These are phyloP conservation scores for Immersiporthe knoxdaviesiana DNA, from an alignment of 2,329 filamentous ascomycete species.

Conservation along the genomic window DNA sequence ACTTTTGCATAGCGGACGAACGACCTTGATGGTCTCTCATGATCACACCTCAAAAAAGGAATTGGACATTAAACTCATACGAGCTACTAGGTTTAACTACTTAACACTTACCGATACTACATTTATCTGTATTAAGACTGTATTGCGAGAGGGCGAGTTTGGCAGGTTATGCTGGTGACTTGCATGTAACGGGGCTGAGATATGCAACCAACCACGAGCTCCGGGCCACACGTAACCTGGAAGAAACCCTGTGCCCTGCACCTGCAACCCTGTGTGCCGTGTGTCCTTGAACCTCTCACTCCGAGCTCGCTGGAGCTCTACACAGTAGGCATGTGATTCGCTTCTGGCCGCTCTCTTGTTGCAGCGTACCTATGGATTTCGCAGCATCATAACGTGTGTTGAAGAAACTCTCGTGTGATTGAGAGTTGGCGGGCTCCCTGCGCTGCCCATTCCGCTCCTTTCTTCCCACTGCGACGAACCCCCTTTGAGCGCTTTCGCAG, in stretches of 20 bases:
- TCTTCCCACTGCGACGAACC: neutral
- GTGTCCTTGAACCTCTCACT: neutral
- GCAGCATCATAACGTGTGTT: neutral
- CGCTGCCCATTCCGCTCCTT: constrained; percentile 17
- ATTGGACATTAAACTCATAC: neutral
- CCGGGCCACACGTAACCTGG: constrained; percentile 9
- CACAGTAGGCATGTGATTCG: neutral
- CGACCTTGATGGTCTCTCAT: neutral
- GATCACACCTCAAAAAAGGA: neutral
- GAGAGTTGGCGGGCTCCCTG: constrained; percentile 20
- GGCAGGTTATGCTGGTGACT: neutral
- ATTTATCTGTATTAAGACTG: neutral
- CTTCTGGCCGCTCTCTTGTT: neutral
- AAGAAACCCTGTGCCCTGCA: neutral
- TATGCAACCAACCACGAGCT: constrained; percentile 28
- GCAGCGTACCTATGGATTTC: constrained; percentile 16
- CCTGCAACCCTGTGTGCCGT: neutral
- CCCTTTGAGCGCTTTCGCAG: neutral
- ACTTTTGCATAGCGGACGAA: neutral
- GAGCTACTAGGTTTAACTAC: neutral
- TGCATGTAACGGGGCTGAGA: constrained; percentile 24
- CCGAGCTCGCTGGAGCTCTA: neutral
- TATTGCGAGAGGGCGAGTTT: neutral
- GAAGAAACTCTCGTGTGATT: constrained; percentile 1
- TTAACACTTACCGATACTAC: too few species aligned